These are phyloP conservation scores for Giardia duodenalis DNA, from an alignment of 208 protist species.

Conservation along the genomic window DNA sequence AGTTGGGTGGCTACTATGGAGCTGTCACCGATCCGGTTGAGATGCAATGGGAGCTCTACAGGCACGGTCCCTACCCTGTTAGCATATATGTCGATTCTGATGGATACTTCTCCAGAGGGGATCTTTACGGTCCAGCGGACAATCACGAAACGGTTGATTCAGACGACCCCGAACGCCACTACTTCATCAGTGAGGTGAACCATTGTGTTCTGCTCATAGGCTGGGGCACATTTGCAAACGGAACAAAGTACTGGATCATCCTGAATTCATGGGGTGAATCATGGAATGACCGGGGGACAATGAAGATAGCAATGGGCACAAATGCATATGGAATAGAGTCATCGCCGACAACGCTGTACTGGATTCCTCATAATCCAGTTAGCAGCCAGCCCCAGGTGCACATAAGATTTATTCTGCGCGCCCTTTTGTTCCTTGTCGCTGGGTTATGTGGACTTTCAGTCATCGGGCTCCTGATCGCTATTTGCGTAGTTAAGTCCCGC, in stretches of 20 bases:
- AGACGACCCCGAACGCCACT: not conserved
- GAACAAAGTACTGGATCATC: not conserved
- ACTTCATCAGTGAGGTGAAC: not conserved
- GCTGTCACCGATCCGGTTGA: not conserved
- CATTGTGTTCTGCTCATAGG: not conserved
- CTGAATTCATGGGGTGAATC: not conserved
- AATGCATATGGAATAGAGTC: not conserved
- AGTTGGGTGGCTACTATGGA: not conserved
- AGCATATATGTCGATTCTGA: not conserved
- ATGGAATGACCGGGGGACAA: not conserved
- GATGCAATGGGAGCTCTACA: not conserved
- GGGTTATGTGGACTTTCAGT: too few species aligned
- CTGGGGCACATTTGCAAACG: not conserved
- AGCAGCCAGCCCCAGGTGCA: too few species aligned
- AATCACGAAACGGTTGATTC: not conserved
- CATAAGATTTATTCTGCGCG: too few species aligned
- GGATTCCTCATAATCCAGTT: not conserved
- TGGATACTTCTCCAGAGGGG: too few species aligned
- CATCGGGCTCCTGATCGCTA: not conserved
- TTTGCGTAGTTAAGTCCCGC: not conserved
- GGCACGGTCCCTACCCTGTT: not conserved
- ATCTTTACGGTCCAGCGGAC: too few species aligned
- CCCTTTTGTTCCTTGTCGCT: too few species aligned
- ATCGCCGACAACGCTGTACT: not conserved
- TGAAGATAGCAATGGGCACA: not conserved